Percentiles rank a stretch among this genome's conserved stretches.
These are phyloP conservation scores for Drechslera avenae DNA, from an alignment of 2,329 filamentous ascomycete genomes.

Conservation along the genomic window DNA sequence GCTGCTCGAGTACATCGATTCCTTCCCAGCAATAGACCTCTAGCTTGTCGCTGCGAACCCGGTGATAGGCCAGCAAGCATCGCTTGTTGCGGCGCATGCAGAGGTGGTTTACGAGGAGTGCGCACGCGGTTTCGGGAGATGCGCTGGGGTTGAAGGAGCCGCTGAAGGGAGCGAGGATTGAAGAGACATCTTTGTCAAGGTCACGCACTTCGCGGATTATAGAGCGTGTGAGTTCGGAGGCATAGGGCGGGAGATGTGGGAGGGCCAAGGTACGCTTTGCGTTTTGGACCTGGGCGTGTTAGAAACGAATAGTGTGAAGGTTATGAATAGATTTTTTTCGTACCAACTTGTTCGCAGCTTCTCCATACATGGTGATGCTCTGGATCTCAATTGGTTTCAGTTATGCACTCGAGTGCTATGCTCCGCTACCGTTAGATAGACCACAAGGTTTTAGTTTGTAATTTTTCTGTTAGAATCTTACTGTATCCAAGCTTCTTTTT, in stretches of 20 bases:
- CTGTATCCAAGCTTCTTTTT: background rate
- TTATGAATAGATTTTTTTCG: constrained; percentile 21
- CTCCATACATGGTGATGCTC: constrained; percentile 74
- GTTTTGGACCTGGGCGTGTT: constrained; percentile 74
- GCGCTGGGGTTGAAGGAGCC: constrained; percentile 83
- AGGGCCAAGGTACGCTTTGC: constrained; percentile 93
- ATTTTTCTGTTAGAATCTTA: no score
- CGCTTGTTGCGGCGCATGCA: constrained; percentile 96
- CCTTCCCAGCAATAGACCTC: constrained; percentile 95
- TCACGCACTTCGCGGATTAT: constrained; percentile 92
- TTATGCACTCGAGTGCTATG: background rate
- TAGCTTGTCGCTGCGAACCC: constrained; percentile 85
- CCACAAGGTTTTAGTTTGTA: background rate
- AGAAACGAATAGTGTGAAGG: background rate
- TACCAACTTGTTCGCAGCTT: constrained; percentile 84
- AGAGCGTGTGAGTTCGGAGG: constrained; percentile 85
- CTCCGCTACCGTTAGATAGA: background rate
- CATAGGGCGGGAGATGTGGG: constrained; percentile 84
- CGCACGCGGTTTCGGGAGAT: constrained; percentile 83
- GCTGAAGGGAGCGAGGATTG: constrained; percentile 80
- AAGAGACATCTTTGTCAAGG: constrained; percentile 81
- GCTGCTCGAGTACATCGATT: constrained; percentile 75
- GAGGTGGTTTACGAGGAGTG: constrained; percentile 88
- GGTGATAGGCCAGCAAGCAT: constrained; percentile 92
- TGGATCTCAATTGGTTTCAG: background rate